Conservation (phyloP, 202 grass and related monocot genomes). For the Eragrostis tef region DNA sequence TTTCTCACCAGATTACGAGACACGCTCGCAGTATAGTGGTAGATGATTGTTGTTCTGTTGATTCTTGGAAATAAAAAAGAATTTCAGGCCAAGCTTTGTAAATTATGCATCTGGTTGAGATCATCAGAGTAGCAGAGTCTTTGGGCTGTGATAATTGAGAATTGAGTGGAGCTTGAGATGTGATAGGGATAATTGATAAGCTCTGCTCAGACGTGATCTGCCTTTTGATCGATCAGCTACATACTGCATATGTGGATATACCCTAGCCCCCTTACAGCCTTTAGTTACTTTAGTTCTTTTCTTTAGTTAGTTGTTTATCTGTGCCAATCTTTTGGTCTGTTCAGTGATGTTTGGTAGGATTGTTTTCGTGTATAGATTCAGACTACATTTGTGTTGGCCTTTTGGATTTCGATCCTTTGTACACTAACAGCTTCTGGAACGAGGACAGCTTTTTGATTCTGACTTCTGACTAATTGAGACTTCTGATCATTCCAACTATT, state of each 20-base stretch:
- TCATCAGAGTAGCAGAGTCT: constrained; percentile 27
- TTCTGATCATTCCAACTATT: background rate
- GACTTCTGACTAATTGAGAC: constrained; percentile 13
- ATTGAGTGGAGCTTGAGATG: background rate
- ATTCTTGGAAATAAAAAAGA: constrained; percentile 36
- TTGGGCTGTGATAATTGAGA: constrained; percentile 6
- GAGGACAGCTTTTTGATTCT: constrained; percentile 45
- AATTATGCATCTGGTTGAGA: constrained; percentile 41
- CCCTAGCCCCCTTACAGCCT: constrained; percentile 3
- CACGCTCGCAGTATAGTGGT: constrained; percentile 52
- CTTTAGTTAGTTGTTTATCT: background rate
- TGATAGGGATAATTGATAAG: constrained; percentile 27
- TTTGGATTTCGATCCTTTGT: constrained; percentile 37
- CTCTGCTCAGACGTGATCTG: constrained; percentile 8
- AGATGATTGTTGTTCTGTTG: constrained; percentile 39
- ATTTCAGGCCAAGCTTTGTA: constrained; percentile 36
- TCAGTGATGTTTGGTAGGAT: constrained; percentile 46
- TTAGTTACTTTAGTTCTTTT: constrained; percentile 42
- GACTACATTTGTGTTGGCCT: constrained; percentile 34
- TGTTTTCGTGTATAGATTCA: constrained; percentile 51
- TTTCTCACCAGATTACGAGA: constrained; percentile 63
- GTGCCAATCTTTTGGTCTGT: constrained; percentile 24
- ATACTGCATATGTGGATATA: background rate
- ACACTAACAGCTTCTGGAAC: constrained; percentile 43
- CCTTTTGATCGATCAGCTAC: background rate